Evolutionary conservation across 140 eudicot genomes (phyloP), one percentile per base, ranked within the genome.

Genomic region (Ambrosia hybrid): DNA sequence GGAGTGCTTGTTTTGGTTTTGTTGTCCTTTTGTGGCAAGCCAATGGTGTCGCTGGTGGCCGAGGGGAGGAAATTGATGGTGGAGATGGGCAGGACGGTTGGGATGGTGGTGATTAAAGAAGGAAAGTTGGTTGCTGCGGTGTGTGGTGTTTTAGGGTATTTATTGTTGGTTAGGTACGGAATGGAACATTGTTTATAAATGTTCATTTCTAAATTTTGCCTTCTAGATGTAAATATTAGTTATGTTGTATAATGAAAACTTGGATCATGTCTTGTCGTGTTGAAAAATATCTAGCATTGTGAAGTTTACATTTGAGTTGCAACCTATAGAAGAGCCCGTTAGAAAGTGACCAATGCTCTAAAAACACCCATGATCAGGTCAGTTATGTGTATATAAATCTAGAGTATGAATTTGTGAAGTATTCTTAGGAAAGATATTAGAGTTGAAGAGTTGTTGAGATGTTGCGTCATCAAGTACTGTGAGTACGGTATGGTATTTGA

Each of bases 61-160:
- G 97, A 91, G 76, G 96, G 93, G 41, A 88, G 68, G 93, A 91
- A 84, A 81, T 81, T 90, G 85, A 90, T 88, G 76, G 86, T 38
- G 37, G 97, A 90, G 87, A 85, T 87, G 59, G 69, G 67, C 38
- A 79, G 89, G 72, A 66, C 80, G 60, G 89, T 84, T 73, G 78
- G 70, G 0, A 84, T 57, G 82, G 81, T 84, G 52, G 78, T 91
- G 89, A 82, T 88, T 56, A 86, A 79, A 71, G 97, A 91, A 84
- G 96, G 97, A 73, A 86, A 91, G 79, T 33, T 86, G 67, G 93
- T 91, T 34, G 93, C 97, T 56, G 84, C 81, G 11, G 62, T 80
- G 41, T 83, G 85, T 69, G 85, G 91, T 59, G 79, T 83, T 76
- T 73, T 81, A 46, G 96, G 89, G 33, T 91, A 83, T 15, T 85